Percentiles rank a stretch among this genome's conserved stretches.
These are phyloP conservation scores for Lentinula lateritia DNA, from an alignment of 768 basidiomycete species.

Conservation along the genomic window DNA sequence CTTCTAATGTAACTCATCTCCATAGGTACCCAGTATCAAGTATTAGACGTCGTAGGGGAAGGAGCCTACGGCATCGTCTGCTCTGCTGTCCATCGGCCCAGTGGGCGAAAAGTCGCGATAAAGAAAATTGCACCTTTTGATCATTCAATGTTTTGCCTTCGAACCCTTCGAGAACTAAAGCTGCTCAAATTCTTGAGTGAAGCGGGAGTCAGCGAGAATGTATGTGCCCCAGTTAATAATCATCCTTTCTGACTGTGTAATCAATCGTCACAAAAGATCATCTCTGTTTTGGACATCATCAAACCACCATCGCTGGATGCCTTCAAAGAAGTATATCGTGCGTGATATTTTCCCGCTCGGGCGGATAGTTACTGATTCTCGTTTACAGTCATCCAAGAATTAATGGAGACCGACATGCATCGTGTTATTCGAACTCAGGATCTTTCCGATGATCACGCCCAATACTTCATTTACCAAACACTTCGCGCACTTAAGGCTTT, in stretches of 20 bases:
- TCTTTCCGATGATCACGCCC: slow-evolving; percentile 91
- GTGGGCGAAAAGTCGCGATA: slow-evolving; percentile 90
- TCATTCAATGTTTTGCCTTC: slow-evolving; percentile 90
- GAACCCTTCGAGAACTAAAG: slow-evolving; percentile 86
- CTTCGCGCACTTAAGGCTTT: slow-evolving; percentile 93
- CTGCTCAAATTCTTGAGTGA: slow-evolving; percentile 80
- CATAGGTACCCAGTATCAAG: slow-evolving; percentile 72
- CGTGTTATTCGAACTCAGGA: slow-evolving; percentile 94
- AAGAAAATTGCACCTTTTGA: slow-evolving; percentile 96
- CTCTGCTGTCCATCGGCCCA: slow-evolving; percentile 84
- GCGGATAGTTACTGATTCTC: slow-evolving; percentile 2
- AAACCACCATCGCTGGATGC: slow-evolving; percentile 73
- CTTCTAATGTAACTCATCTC: neutral
- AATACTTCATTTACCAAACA: slow-evolving; percentile 93
- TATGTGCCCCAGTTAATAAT: slow-evolving; percentile 25
- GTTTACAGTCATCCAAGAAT: slow-evolving; percentile 73
- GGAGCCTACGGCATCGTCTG: slow-evolving; percentile 95
- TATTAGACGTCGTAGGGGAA: slow-evolving; percentile 83
- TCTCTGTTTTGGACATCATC: slow-evolving; percentile 86
- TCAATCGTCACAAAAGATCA: slow-evolving; percentile 48
- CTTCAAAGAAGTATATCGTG: slow-evolving; percentile 83
- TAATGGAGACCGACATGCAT: slow-evolving; percentile 97
- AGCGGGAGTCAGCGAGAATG: slow-evolving; percentile 86
- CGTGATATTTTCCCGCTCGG: slow-evolving; percentile 19
- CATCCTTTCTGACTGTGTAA: neutral